Conservation (phyloP, 2,329 filamentous ascomycete genomes). For the Spiromastix sp. region DNA sequence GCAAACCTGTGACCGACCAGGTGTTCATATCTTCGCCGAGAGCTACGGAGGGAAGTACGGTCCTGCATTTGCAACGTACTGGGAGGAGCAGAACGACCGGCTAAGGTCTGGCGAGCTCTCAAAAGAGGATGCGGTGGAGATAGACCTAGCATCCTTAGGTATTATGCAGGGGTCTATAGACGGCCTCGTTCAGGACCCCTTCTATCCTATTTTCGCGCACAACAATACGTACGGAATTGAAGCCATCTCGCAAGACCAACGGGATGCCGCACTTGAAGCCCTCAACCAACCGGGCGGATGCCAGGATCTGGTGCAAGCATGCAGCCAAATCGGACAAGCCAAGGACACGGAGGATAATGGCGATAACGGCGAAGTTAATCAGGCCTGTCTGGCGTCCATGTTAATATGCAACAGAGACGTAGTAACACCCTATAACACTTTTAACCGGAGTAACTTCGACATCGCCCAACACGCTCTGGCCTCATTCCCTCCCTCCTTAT, state of each 20-base stretch:
- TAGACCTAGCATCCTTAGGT: constrained; percentile 44
- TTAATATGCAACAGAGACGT: constrained; percentile 48
- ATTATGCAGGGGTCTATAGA: constrained; percentile 55
- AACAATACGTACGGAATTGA: constrained; percentile 52
- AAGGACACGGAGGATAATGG: constrained; percentile 42
- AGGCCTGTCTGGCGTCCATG: constrained; percentile 35
- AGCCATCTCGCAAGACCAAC: constrained; percentile 38
- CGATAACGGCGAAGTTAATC: constrained; percentile 35
- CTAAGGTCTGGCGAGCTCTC: constrained; percentile 21
- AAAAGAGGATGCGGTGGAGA: constrained; percentile 20
- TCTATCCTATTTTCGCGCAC: constrained; percentile 42
- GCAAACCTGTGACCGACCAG: constrained; percentile 23
- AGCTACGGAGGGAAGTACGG: constrained; percentile 37
- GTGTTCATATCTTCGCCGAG: constrained; percentile 35
- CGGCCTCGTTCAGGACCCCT: constrained; percentile 40
- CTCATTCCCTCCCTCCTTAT: constrained; percentile 43
- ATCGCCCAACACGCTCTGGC: constrained; percentile 42
- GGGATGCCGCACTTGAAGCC: constrained; percentile 35
- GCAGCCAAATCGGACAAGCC: constrained; percentile 35
- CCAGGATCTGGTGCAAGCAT: constrained; percentile 43
- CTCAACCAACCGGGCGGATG: constrained; percentile 41
- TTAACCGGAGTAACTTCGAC: constrained; percentile 47
- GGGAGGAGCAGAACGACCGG: constrained; percentile 32
- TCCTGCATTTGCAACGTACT: constrained; percentile 29
- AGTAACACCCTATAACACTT: constrained; percentile 36